Evolutionary conservation across 2,329 filamentous ascomycete genomes (phyloP).

Genomic region (Elsinoe australis): DNA sequence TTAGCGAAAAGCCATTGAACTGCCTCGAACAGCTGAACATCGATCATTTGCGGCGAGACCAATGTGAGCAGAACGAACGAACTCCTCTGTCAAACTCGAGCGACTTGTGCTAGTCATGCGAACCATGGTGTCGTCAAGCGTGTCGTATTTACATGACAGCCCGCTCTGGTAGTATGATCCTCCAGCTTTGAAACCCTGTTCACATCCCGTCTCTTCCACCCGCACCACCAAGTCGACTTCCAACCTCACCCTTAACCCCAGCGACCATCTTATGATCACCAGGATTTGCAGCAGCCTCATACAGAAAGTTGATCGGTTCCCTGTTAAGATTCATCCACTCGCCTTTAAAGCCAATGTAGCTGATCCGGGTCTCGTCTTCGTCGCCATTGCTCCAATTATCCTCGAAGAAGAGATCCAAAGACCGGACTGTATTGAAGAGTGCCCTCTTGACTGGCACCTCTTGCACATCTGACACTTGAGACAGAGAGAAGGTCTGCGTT

Average conservation of each 20-base stretch:
- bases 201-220: conserved; percentile 25
- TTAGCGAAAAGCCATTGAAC: no score
- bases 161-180: no score
- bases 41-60: no score
- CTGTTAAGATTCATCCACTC: conserved; percentile 83
- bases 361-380: conserved; percentile 69
- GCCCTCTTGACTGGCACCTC: conserved; percentile 84
- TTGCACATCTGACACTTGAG: conserved; percentile 72
- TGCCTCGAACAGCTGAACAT: no score
- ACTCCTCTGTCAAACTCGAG: no score
- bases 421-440: conserved; percentile 77
- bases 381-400: conserved; percentile 76
- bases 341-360: conserved; percentile 86
- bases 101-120: no score
- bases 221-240: conserved; percentile 29
- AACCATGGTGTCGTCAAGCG: background rate
- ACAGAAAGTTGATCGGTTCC: conserved; percentile 77
- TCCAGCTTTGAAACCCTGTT: no score
- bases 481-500: conserved; percentile 69
- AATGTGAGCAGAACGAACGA: no score
- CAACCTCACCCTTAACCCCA: conserved; percentile 31
- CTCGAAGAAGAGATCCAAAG: conserved; percentile 76
- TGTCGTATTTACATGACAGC: background rate
- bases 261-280: conserved; percentile 61
- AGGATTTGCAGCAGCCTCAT: conserved; percentile 90